A percentile compares a stretch with the other conserved stretches of the same genome.
Evolutionary conservation across 2,329 filamentous ascomycete species (phyloP).

Genomic region (Diplodia scrobiculata): DNA sequence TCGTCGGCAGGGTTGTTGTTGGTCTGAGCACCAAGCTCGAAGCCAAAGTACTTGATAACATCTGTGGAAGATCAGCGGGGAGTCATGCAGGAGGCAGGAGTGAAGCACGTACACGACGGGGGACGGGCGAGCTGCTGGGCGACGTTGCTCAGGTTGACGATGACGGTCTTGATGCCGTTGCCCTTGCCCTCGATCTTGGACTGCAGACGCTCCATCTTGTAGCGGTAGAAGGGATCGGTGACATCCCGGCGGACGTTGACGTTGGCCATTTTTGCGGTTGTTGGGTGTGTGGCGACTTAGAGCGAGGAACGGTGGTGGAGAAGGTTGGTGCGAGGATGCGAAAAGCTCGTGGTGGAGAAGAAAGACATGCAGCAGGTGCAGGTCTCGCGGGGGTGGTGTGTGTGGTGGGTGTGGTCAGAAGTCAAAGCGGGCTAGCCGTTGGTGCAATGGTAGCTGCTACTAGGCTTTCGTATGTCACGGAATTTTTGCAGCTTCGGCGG

Average conservation of each 20-base stretch:
- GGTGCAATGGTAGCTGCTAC: constrained; percentile 83
- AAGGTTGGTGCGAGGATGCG: constrained; percentile 37
- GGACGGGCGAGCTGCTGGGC: constrained; percentile 89
- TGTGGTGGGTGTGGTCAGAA: constrained; percentile 30
- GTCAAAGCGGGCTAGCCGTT: constrained; percentile 74
- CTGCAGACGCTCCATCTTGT: constrained; percentile 99
- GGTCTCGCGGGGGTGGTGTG: constrained; percentile 34
- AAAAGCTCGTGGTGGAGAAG: constrained; percentile 46
- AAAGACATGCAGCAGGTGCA: constrained; percentile 63
- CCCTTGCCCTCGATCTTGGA: constrained; percentile 99
- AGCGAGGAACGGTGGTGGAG: constrained; percentile 37
- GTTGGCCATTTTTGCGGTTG: constrained; percentile 80
- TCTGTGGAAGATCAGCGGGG: constrained; percentile 47
- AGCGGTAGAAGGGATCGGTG: constrained; percentile 98
- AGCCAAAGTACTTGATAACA: constrained; percentile 99
- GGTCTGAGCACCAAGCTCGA: constrained; percentile 97
- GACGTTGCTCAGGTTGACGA: constrained; percentile 94
- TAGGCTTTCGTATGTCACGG: constrained; percentile 92
- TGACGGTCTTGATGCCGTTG: constrained; percentile 98
- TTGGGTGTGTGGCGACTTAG: constrained; percentile 12
- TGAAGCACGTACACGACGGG: constrained; percentile 62
- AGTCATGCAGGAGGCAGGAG: constrained; percentile 9
- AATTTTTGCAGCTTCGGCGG: constrained; percentile 95
- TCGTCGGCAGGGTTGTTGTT: constrained; percentile 97
- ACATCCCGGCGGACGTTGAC: constrained; percentile 97